Evolutionary conservation across 371 early-diverging fungal genomes (phyloP), one percentile per base, ranked within the genome.

Genomic region (Mucor plumbeus): DNA sequence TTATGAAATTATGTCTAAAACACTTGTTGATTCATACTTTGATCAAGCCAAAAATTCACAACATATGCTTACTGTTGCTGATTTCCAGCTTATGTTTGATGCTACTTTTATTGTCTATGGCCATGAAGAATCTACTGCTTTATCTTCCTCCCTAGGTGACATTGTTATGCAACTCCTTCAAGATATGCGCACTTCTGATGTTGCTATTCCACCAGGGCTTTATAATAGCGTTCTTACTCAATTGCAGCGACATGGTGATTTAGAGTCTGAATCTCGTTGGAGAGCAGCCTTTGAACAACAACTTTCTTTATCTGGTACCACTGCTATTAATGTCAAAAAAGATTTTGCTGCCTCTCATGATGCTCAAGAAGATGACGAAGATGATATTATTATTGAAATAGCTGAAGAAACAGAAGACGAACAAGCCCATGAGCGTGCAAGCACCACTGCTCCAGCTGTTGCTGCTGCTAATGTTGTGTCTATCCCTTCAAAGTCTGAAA

Each of bases 1-100:
- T 41, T 50, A 41, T 39, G 48, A 50, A 26, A 43, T 44, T 59
- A 62, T 62, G 68, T 58, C 33, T 11, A 57, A 62, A 40, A 57
- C 57, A 13, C 33, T 68, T 0, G 13, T 63, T 21, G 63, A 63
- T 35, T 36, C 34, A 6, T 68, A 62, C 40, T 62, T 68, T 62
- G 47, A 48, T 33, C 61, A 34, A 26, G n/a, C 58, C 36, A 35
- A 55, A 15, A 38, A 62, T 53, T 10, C 26, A 26, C 43, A 58
- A 34, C 14, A 60, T 21, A 13, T 59, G 15, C 58, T 68, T 10
- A 61, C 64, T 5, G 38, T 40, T 7, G 57, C 63, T 4, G 73
- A 73, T 60, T 69, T 60, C 41, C 47, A 57, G 8, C 43, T 69
- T 0, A 31, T 73, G 43, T 64, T 53, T 55, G 63, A 73, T 48